Evolutionary conservation across 169 alveolate genomes (phyloP).

Genomic region (Cryptosporidium meleagridis): DNA sequence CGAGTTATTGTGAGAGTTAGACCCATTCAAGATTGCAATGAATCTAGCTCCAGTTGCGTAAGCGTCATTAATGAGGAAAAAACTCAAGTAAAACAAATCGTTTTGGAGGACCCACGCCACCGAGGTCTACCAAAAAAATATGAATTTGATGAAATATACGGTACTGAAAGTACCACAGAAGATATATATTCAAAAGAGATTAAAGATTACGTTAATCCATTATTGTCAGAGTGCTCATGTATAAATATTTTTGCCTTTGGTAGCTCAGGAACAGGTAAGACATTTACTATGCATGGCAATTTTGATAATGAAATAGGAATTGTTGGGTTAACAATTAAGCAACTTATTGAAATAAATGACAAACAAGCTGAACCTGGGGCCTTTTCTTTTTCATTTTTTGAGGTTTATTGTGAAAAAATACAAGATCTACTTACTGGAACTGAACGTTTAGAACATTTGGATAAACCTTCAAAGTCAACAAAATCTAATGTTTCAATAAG

Average conservation of each 20-base stretch:
- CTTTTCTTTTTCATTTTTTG: conserved; percentile 76
- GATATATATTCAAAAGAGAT: conserved; percentile 38
- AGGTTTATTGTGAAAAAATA: conserved; percentile 75
- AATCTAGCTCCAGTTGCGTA: conserved; percentile 31
- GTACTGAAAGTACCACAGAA: conserved; percentile 17
- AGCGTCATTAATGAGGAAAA: background rate
- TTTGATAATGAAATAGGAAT: conserved; percentile 15
- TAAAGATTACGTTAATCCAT: conserved; percentile 22
- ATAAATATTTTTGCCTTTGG: conserved; percentile 77
- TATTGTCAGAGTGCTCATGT: conserved; percentile 58
- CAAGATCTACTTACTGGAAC: conserved; percentile 69
- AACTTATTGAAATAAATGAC: conserved; percentile 28
- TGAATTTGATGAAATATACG: conserved; percentile 72
- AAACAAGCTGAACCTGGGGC: conserved; percentile 31
- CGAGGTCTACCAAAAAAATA: conserved; percentile 74
- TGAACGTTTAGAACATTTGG: background rate
- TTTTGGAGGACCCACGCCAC: conserved; percentile 77
- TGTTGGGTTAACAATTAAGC: conserved; percentile 54
- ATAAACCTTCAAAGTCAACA: background rate
- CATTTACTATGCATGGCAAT: conserved; percentile 77
- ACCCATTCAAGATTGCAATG: conserved; percentile 20
- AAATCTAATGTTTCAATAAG: conserved; percentile 42
- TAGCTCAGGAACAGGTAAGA: conserved; percentile 78
- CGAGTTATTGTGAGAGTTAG: conserved; percentile 64
- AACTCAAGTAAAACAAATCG: conserved; percentile 1